A percentile compares a stretch with the other conserved stretches of the same genome.
Evolutionary conservation across 108 stramenopile genomes (phyloP).

Genomic region (Fistulifera pelliculosa): DNA sequence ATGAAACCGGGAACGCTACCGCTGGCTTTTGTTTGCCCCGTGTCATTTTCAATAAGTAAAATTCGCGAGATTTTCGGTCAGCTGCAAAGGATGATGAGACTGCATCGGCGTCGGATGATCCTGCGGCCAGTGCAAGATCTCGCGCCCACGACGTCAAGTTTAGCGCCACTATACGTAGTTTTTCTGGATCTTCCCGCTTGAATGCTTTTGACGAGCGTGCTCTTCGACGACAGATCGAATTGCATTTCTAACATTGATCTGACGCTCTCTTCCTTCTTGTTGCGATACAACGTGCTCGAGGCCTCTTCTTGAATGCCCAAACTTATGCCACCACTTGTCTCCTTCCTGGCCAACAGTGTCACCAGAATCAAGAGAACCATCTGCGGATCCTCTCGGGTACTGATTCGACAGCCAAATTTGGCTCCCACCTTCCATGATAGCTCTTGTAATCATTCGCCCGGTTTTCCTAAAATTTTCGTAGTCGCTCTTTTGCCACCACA

Average conservation of each 20-base stretch:
- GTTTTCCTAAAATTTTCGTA: conserved; percentile 85
- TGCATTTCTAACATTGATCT: conserved; percentile 52
- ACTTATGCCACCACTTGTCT: conserved; percentile 82
- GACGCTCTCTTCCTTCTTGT: conserved; percentile 68
- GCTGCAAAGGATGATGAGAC: conserved; percentile 61
- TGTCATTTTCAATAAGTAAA: conserved; percentile 63
- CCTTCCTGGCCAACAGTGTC: conserved; percentile 20
- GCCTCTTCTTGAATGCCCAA: conserved; percentile 75
- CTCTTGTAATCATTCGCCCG: conserved; percentile 77
- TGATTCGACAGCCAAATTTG: conserved; percentile 66
- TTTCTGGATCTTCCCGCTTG: conserved; percentile 46
- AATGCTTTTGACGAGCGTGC: conserved; percentile 50
- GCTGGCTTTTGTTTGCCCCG: conserved; percentile 13
- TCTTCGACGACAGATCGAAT: conserved; percentile 62
- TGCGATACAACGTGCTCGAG: conserved; percentile 77
- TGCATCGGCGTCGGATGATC: conserved; percentile 71
- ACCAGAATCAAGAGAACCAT: conserved; percentile 2
- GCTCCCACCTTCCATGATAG: conserved; percentile 79
- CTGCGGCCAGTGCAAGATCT: conserved; percentile 74
- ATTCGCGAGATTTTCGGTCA: conserved; percentile 64
- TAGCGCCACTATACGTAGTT: conserved; percentile 58
- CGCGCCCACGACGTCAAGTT: conserved; percentile 71
- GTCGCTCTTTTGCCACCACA: conserved; percentile 82
- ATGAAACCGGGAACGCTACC: conserved; percentile 34
- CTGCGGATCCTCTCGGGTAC: neutral